Conservation (phyloP, 2,329 filamentous ascomycete genomes). For the Chaetomium sp. region DNA sequence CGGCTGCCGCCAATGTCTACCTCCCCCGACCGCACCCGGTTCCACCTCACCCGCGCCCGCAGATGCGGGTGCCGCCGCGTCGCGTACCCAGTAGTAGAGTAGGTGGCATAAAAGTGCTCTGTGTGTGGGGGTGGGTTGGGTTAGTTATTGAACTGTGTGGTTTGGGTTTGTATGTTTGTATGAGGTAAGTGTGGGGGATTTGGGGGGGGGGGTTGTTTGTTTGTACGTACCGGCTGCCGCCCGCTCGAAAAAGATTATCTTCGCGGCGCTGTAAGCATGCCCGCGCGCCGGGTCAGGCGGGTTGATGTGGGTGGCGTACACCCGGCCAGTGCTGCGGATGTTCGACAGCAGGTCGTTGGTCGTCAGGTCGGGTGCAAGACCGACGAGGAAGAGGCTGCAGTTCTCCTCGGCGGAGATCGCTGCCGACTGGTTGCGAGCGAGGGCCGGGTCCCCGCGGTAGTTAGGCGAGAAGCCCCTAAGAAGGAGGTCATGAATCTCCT, state of each 20-base stretch:
- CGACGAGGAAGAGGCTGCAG: conserved; percentile 56
- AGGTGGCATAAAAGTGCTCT: conserved; percentile 39
- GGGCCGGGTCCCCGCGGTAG: conserved; percentile 45
- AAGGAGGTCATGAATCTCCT: conserved; percentile 27
- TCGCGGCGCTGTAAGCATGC: conserved; percentile 47
- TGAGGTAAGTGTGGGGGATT: too few species aligned
- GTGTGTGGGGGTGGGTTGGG: background rate
- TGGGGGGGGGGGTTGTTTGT: background rate
- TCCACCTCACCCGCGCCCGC: conserved; percentile 46
- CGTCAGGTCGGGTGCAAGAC: conserved; percentile 49
- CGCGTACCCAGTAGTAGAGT: conserved; percentile 42
- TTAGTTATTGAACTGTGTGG: background rate
- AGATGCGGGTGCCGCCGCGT: conserved; percentile 35
- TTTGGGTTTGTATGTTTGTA: too few species aligned
- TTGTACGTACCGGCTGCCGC: conserved; percentile 38
- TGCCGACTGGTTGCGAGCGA: conserved; percentile 45
- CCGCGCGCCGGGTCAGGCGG: conserved; percentile 44
- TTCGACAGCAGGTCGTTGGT: conserved; percentile 48
- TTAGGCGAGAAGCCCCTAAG: conserved; percentile 40
- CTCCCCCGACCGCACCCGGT: conserved; percentile 51
- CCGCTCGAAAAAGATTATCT: conserved; percentile 53
- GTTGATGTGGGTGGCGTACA: conserved; percentile 57
- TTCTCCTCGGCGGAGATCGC: conserved; percentile 47
- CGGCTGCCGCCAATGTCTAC: conserved; percentile 36
- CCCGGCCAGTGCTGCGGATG: conserved; percentile 52